A percentile compares a stretch with the other conserved stretches of the same genome.
Conservation (phyloP, 345 rosid genomes). For the Rubroshorea leprosula region DNA sequence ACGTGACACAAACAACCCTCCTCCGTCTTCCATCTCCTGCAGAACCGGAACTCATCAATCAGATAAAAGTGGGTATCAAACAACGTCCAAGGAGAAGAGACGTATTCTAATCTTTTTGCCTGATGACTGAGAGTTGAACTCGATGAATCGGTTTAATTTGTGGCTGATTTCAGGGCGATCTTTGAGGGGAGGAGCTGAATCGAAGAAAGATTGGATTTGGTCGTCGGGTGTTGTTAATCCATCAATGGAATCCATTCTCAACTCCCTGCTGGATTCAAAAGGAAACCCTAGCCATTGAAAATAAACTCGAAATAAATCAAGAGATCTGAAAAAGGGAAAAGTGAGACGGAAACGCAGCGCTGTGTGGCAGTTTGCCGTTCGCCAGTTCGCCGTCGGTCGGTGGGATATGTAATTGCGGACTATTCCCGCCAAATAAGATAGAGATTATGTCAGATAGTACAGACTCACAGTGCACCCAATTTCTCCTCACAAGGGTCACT, state of each 20-base stretch:
- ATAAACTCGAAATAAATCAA: not conserved
- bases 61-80: not conserved
- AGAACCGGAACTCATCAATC: not conserved
- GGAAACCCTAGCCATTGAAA: slow-evolving; percentile 3
- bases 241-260: slow-evolving; percentile 44
- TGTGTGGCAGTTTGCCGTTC: no score
- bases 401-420: no score
- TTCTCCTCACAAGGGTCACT: no score
- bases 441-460: no score
- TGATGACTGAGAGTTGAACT: slow-evolving; percentile 31
- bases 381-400: no score
- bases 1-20: slow-evolving; percentile 75
- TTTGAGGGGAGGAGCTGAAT: slow-evolving; percentile 72
- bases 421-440: no score
- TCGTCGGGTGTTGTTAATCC: slow-evolving; percentile 22
- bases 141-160: slow-evolving; percentile 46
- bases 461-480: no score
- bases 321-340: not conserved
- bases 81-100: no score
- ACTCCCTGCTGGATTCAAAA: not conserved
- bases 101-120: slow-evolving; percentile 30
- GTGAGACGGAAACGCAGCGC: no score
- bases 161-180: slow-evolving; percentile 27
- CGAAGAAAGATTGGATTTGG: slow-evolving; percentile 57
- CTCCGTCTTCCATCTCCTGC: slow-evolving; percentile 43